A percentile compares a stretch with the other conserved stretches of the same genome.
Conservation (phyloP, 805 yeast genomes). For the Ogataea kodamae region DNA sequence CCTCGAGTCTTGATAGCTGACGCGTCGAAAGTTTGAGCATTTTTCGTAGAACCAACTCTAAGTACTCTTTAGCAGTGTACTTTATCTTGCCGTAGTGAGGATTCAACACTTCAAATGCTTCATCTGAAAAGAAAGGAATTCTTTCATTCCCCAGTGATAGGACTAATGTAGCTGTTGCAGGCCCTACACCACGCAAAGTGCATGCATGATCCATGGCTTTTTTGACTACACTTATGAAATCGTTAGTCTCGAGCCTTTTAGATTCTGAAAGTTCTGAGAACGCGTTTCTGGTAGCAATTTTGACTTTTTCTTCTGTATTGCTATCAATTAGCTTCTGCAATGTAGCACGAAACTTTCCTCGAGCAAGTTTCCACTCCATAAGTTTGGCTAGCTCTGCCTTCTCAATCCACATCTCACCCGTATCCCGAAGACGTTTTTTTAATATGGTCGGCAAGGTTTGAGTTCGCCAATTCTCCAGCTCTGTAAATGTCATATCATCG, state of each 20-base stretch:
- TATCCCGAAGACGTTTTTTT: constrained; percentile 23
- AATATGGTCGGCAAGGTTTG: constrained; percentile 31
- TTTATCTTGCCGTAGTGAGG: constrained; percentile 32
- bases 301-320: constrained; percentile 34
- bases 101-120: constrained; percentile 38
- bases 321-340: constrained; percentile 40
- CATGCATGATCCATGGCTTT: constrained; percentile 33
- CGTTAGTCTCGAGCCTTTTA: neutral
- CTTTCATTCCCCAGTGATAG: constrained; percentile 32
- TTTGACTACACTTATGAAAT: constrained; percentile 25
- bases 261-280: constrained; percentile 14
- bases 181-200: constrained; percentile 45
- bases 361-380: constrained; percentile 48
- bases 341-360: constrained; percentile 44
- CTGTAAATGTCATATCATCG: constrained; percentile 26
- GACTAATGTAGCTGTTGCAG: constrained; percentile 47
- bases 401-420: constrained; percentile 22
- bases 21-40: constrained; percentile 1
- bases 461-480: constrained; percentile 39
- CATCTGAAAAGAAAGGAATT: constrained; percentile 50
- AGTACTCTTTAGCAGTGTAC: constrained; percentile 41
- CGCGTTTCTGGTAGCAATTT: constrained; percentile 32
- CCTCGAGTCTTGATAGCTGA: constrained; percentile 9
- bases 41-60: constrained; percentile 33
- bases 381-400: constrained; percentile 38